These are phyloP conservation scores for Ustilago xerochloae DNA, from an alignment of 1,284 basidiomycete genomes.

Conservation along the genomic window DNA sequence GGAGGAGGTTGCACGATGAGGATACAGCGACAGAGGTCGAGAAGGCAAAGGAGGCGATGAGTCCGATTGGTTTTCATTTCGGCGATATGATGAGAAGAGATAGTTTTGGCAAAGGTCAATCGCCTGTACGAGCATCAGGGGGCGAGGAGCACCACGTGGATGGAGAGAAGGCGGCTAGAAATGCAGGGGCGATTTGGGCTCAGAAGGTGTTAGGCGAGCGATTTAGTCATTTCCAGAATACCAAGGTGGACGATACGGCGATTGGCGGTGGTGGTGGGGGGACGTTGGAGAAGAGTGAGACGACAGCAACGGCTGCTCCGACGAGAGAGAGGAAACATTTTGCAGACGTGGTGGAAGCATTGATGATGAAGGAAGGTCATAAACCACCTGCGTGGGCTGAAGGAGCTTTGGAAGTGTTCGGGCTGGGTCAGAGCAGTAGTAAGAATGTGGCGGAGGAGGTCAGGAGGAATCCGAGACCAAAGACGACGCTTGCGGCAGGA, in stretches of 20 bases:
- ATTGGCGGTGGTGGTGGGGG: not conserved
- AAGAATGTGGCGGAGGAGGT: slow-evolving; percentile 60
- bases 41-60: slow-evolving; percentile 42
- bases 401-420: slow-evolving; percentile 61
- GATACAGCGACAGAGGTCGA: slow-evolving; percentile 59
- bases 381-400: slow-evolving; percentile 62
- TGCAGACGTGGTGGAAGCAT: slow-evolving; percentile 58
- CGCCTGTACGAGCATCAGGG: slow-evolving; percentile 7
- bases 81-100: slow-evolving; percentile 57
- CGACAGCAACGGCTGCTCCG: slow-evolving; percentile 1
- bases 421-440: slow-evolving; percentile 56
- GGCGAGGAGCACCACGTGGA: slow-evolving; percentile 32
- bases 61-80: slow-evolving; percentile 50
- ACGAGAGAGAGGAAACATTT: slow-evolving; percentile 43
- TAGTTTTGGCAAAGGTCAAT: slow-evolving; percentile 26
- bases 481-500: slow-evolving; percentile 27
- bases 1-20: slow-evolving; percentile 52
- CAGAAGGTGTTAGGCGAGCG: slow-evolving; percentile 61
- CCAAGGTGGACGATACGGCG: slow-evolving; percentile 3
- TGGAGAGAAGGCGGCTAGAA: slow-evolving; percentile 53
- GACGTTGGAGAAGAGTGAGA: slow-evolving; percentile 13
- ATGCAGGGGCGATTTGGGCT: slow-evolving; percentile 60
- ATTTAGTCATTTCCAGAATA: slow-evolving; percentile 40
- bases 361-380: slow-evolving; percentile 63
- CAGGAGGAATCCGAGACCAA: slow-evolving; percentile 47